Evolutionary conservation across 495 filamentous ascomycete genomes (phyloP).

Genomic region (Diplogelasinospora grovesii): DNA sequence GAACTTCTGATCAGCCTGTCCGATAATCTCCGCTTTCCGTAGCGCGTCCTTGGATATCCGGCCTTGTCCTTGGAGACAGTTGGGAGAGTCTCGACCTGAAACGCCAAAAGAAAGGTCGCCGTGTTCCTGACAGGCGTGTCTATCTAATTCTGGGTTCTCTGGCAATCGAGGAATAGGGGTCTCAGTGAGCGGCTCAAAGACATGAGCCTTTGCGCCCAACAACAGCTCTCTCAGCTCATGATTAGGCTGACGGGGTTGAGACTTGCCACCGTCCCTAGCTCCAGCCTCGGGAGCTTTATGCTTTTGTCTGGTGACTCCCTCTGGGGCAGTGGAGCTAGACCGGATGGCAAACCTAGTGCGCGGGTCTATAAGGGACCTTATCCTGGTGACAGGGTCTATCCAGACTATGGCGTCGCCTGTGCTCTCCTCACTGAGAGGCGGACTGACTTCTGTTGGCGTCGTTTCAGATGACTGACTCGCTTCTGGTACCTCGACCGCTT

Average conservation of each 20-base stretch:
- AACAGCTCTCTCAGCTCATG: too few relatives aligned
- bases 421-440: not conserved
- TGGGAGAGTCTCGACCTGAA: constrained; percentile 2
- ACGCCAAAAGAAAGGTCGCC: constrained; percentile 7
- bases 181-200: constrained; percentile 35
- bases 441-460: too few relatives aligned
- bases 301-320: too few relatives aligned
- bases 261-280: too few relatives aligned
- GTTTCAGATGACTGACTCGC: too few relatives aligned
- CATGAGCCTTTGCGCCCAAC: too few relatives aligned
- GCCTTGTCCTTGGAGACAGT: constrained; percentile 25
- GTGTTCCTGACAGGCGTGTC: constrained; percentile 1
- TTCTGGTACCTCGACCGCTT: too few relatives aligned
- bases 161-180: constrained; percentile 29
- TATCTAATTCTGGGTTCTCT: too few relatives aligned
- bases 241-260: too few relatives aligned
- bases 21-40: constrained; percentile 56
- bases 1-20: constrained; percentile 86
- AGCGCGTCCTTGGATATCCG: constrained; percentile 64
- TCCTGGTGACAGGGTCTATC: constrained; percentile 62
- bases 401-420: constrained; percentile 46
- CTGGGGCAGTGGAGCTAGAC: too few relatives aligned
- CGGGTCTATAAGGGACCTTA: constrained; percentile 35
- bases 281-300: too few relatives aligned
- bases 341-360: too few relatives aligned